Evolutionary conservation across 1,284 basidiomycete species (phyloP).

Genomic region (Pyrrhoderma lamaoense): DNA sequence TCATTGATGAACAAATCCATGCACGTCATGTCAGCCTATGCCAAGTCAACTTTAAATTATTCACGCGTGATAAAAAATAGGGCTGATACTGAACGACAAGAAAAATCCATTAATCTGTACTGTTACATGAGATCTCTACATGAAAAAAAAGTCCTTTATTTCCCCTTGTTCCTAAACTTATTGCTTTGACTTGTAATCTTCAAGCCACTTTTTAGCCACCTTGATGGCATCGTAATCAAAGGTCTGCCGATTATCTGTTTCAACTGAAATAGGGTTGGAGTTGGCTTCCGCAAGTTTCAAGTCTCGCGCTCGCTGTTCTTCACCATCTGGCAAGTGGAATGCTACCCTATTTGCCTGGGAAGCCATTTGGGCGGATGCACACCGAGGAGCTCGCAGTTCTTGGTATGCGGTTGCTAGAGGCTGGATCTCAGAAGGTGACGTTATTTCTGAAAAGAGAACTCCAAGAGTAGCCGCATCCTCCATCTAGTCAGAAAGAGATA

Average conservation of each 20-base stretch:
- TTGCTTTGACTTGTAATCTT: too few species aligned
- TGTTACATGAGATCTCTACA: too few species aligned
- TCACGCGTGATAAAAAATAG: too few species aligned
- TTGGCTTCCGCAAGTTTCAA: slow-evolving; percentile 1
- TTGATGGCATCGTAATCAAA: slow-evolving; percentile 1
- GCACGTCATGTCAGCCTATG: too few species aligned
- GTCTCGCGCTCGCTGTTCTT: slow-evolving; percentile 15
- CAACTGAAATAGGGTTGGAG: neutral
- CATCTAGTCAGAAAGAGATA: slow-evolving; percentile 12
- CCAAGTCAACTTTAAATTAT: too few species aligned
- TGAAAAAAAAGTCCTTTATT: neutral
- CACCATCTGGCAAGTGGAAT: slow-evolving; percentile 15
- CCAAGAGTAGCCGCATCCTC: slow-evolving; percentile 23
- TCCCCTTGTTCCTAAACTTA: neutral
- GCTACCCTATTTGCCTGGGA: slow-evolving; percentile 11
- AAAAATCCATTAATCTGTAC: too few species aligned
- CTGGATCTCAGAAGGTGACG: slow-evolving; percentile 5
- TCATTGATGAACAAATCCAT: too few species aligned
- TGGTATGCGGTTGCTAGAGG: slow-evolving; percentile 11
- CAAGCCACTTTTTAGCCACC: neutral
- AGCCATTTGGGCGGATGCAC: slow-evolving; percentile 9
- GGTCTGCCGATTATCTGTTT: neutral
- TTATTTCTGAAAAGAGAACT: slow-evolving; percentile 21
- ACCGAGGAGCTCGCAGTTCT: slow-evolving; percentile 8
- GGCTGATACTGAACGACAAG: too few species aligned